A percentile compares a stretch with the other conserved stretches of the same genome.
phyloP scores from a whole-genome alignment of 2,329 filamentous ascomycete genomes.

The Colletotrichum tropicale region DNA sequence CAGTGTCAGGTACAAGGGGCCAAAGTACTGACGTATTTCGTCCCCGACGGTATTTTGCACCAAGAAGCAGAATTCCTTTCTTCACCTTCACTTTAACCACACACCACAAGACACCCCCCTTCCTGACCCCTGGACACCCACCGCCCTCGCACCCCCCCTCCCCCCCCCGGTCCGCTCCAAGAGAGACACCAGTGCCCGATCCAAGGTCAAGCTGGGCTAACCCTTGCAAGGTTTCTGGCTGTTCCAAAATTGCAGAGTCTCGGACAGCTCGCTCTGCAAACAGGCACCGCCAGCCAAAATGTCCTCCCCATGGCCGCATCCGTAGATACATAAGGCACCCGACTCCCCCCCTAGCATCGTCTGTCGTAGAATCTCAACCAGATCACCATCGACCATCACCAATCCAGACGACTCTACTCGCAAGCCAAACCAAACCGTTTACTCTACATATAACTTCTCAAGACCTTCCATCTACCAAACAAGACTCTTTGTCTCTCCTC shows the following conservation, averaged over 20 bases:
- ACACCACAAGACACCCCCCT: background rate
- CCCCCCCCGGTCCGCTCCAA: background rate
- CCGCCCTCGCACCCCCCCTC: background rate
- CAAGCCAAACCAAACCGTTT: background rate
- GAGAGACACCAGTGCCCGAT: conserved; percentile 16
- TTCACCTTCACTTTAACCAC: conserved; percentile 12
- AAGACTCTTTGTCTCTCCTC: conserved; percentile 7
- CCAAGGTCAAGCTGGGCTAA: conserved; percentile 20
- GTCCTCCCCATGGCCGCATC: conserved; percentile 5
- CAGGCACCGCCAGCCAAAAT: conserved; percentile 18
- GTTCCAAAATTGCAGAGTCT: conserved; percentile 20
- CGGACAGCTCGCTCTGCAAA: conserved; percentile 18
- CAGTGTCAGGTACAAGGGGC: conserved; percentile 13
- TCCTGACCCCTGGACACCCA: background rate
- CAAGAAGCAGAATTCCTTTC: conserved; percentile 8
- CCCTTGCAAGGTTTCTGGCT: conserved; percentile 20
- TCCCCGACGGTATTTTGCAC: background rate
- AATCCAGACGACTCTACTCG: background rate
- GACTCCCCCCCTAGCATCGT: conserved; percentile 6
- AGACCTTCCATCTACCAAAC: background rate
- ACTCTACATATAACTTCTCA: conserved; percentile 1
- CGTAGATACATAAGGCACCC: conserved; percentile 24
- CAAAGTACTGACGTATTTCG: conserved; percentile 5
- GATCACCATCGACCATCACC: conserved; percentile 3
- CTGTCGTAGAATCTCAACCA: background rate